phyloP scores from a whole-genome alignment of 177 flowering plant species.

The Vitis hybrid region DNA sequence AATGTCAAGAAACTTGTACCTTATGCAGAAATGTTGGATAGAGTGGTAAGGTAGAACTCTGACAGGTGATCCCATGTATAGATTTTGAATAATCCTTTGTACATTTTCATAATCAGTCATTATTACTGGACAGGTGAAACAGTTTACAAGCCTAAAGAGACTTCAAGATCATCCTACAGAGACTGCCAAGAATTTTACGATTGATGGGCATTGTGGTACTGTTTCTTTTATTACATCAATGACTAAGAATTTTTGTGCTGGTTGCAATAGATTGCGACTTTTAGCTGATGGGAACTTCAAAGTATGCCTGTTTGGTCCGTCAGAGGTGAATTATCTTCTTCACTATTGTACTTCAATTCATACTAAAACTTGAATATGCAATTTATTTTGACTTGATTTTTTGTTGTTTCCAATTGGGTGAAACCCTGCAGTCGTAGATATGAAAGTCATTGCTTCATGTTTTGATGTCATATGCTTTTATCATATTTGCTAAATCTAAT shows the following conservation, averaged over 20 bases:
- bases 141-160: constrained; percentile 52
- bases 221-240: constrained; percentile 97
- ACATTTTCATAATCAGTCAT: constrained; percentile 6
- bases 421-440: no score
- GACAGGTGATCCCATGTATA: constrained; percentile 18
- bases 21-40: constrained; percentile 81
- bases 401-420: not conserved
- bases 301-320: constrained; percentile 97
- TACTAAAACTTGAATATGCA: no score
- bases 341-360: not conserved
- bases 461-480: not conserved
- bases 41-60: constrained; percentile 88
- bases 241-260: constrained; percentile 98
- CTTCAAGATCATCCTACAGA: constrained; percentile 82
- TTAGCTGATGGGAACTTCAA: constrained; percentile 95
- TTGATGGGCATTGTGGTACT: constrained; percentile 77
- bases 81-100: constrained; percentile 1
- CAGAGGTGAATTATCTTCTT: constrained; percentile 60
- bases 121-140: constrained; percentile 50
- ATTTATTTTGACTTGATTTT: not conserved
- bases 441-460: not conserved
- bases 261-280: constrained; percentile 93
- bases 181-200: constrained; percentile 83
- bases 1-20: constrained; percentile 93
- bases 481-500: not conserved